Conservation (phyloP, 768 basidiomycete species). For the Fibroporia radiculosa region DNA sequence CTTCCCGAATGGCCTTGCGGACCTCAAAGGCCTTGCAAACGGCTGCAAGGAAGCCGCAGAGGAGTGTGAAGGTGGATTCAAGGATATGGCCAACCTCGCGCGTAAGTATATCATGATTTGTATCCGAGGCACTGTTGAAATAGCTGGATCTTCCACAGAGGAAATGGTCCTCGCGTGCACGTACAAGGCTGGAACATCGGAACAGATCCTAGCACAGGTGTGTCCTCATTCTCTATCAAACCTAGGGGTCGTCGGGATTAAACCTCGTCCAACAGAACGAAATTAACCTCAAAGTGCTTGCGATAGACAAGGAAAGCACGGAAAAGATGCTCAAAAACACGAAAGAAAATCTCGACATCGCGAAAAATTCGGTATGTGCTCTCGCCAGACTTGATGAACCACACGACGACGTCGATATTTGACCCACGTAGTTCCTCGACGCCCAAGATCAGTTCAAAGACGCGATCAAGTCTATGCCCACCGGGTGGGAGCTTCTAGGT, state of each 20-base stretch:
- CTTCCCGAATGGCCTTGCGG: slow-evolving; percentile 1
- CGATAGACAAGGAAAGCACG: background rate
- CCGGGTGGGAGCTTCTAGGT: background rate
- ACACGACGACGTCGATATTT: background rate
- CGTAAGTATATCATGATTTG: background rate
- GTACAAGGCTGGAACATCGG: slow-evolving; percentile 2
- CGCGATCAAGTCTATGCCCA: slow-evolving; percentile 3
- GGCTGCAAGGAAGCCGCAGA: slow-evolving; percentile 1
- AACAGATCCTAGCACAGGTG: background rate
- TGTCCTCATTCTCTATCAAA: background rate
- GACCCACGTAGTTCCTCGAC: background rate
- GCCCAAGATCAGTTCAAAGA: slow-evolving; percentile 4
- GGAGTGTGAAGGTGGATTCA: background rate
- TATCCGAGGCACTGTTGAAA: background rate
- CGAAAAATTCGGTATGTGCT: too few relatives aligned
- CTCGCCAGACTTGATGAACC: background rate
- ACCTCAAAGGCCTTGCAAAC: background rate
- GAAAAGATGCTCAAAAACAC: background rate
- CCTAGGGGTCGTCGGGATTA: too few relatives aligned
- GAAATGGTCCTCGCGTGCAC: slow-evolving; percentile 5
- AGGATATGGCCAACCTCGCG: background rate
- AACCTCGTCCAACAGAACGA: background rate
- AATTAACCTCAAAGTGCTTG: background rate
- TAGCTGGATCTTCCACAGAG: background rate
- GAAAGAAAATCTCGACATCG: background rate